Base-by-base conservation (phyloP, 2,329 filamentous ascomycete genomes). In the Ophiostoma novo-ulmi region DNA sequence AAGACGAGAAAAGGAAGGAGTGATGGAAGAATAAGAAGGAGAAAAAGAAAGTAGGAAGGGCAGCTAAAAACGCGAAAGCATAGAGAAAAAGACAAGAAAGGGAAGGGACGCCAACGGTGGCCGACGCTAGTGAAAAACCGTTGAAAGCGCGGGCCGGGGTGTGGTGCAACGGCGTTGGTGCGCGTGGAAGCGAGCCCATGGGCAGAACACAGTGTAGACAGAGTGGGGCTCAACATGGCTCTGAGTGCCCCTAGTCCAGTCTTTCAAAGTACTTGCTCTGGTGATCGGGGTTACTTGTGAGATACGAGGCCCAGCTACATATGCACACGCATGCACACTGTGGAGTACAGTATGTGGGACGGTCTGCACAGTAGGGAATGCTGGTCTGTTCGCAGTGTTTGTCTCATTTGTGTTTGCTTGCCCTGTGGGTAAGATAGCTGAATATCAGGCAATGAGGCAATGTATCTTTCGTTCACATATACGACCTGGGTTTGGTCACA, bases 91-190 rank as follows among this genome's bases (percentile, higher is more conserved):
- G 55, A 61, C 22, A 61, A 11, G 55, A 61, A 35, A 61, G 58
- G 26, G 38, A 68, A 58, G 48, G 48, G 26, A 38, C 48, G 48
- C 44, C 44, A 68, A 65, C 39, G 26, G 58, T 61, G 65, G 38
- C 65, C 52, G 38, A 69, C 70, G 70, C 70, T 71, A 71, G 41
- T n/a, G 41, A 66, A 72, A 73, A 73, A 73, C 72, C 72, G 72
- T 73, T 73, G 71, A 71, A 72, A 72, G 67, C 55, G 72, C 70
- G 70, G 69, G 69, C 72, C 70, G 70, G 70, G 70, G 67, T 66
- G 35, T 69, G 26, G 65, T 70, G 64, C 61, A 41, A 66, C 69
- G 69, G 58, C 68, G 67, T 48, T 69, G 68, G 68, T 20, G 68
- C 36, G 69, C 61, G 44, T 55, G 66, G 70, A 66, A 67, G 67